A percentile compares a stretch with the other conserved stretches of the same genome.
phyloP scores from a whole-genome alignment of 257 asterid genomes.

The Scutellaria barbata region DNA sequence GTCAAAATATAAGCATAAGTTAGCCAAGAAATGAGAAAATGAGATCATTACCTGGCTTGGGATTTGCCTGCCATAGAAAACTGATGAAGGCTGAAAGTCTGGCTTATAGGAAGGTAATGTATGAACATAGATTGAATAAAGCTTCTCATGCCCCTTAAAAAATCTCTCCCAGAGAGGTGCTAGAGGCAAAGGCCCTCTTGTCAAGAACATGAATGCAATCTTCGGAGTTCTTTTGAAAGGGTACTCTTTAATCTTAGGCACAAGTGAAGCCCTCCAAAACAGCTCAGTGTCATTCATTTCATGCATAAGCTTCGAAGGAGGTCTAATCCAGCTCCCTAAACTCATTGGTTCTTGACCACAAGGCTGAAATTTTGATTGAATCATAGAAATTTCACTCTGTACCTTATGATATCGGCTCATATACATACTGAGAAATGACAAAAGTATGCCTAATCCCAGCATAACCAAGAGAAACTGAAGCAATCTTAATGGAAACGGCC shows the following conservation, averaged over 20 bases:
- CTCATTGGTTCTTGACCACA: slow-evolving; percentile 51
- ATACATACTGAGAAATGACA: slow-evolving; percentile 68
- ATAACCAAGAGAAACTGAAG: slow-evolving; percentile 73
- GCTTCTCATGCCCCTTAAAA: slow-evolving; percentile 72
- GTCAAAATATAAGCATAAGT: slow-evolving; percentile 7
- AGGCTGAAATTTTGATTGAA: slow-evolving; percentile 49
- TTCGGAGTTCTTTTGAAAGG: slow-evolving; percentile 76
- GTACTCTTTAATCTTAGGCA: slow-evolving; percentile 57
- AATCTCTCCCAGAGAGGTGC: slow-evolving; percentile 92
- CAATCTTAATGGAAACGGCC: slow-evolving; percentile 68
- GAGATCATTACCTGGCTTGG: slow-evolving; percentile 76
- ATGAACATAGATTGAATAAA: slow-evolving; percentile 74
- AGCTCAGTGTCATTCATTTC: slow-evolving; percentile 75
- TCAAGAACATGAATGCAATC: slow-evolving; percentile 95
- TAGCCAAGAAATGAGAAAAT: slow-evolving; percentile 3
- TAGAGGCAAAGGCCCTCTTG: slow-evolving; percentile 84
- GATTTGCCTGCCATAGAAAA: slow-evolving; percentile 71
- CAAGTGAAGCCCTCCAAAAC: slow-evolving; percentile 82
- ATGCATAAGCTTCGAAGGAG: slow-evolving; percentile 61
- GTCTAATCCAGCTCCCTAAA: slow-evolving; percentile 59
- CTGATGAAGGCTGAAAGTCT: slow-evolving; percentile 65
- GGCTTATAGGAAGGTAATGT: slow-evolving; percentile 70
- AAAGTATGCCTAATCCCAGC: slow-evolving; percentile 67
- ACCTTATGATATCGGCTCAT: slow-evolving; percentile 54
- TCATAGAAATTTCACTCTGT: slow-evolving; percentile 50